phyloP scores from a whole-genome alignment of 2,329 filamentous ascomycete species.

The Paracorniculantispora psalliotae region DNA sequence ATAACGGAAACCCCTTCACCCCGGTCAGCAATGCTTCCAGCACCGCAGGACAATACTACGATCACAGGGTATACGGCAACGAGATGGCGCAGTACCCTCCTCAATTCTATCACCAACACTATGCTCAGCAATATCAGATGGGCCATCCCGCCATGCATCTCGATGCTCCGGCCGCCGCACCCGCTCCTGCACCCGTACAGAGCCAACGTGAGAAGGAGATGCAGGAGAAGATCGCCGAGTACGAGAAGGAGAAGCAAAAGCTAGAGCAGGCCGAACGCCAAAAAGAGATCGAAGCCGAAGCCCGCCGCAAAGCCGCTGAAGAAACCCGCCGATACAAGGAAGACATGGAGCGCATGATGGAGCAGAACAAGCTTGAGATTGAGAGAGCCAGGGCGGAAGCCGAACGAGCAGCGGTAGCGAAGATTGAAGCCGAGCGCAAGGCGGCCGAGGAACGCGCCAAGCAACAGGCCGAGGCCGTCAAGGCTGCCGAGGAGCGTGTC shows the following conservation, averaged over 20 bases:
- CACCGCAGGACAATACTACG: neutral
- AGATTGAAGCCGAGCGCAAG: slow-evolving; percentile 40
- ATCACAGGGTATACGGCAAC: neutral
- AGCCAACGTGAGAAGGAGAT: slow-evolving; percentile 29
- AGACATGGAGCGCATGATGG: slow-evolving; percentile 36
- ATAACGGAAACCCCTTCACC: slow-evolving; percentile 38
- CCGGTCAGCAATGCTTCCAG: slow-evolving; percentile 33
- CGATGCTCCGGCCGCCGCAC: slow-evolving; percentile 33
- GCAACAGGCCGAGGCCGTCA: slow-evolving; percentile 30
- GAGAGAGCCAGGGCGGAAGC: slow-evolving; percentile 43
- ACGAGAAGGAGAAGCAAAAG: slow-evolving; percentile 28
- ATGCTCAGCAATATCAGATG: slow-evolving; percentile 37
- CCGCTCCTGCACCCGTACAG: slow-evolving; percentile 27
- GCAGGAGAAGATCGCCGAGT: slow-evolving; percentile 34
- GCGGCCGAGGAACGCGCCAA: slow-evolving; percentile 42
- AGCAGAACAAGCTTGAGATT: slow-evolving; percentile 42
- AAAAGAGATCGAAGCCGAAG: slow-evolving; percentile 31
- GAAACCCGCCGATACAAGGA: slow-evolving; percentile 38
- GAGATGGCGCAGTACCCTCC: neutral
- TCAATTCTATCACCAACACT: slow-evolving; percentile 18
- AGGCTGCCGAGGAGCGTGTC: slow-evolving; percentile 33
- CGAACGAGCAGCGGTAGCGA: slow-evolving; percentile 38
- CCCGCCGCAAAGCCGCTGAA: slow-evolving; percentile 37
- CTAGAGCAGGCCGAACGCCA: slow-evolving; percentile 36
- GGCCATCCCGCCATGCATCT: slow-evolving; percentile 37